Base-by-base conservation (phyloP, 2,329 filamentous ascomycete genomes). In the Thelonectria discophora region DNA sequence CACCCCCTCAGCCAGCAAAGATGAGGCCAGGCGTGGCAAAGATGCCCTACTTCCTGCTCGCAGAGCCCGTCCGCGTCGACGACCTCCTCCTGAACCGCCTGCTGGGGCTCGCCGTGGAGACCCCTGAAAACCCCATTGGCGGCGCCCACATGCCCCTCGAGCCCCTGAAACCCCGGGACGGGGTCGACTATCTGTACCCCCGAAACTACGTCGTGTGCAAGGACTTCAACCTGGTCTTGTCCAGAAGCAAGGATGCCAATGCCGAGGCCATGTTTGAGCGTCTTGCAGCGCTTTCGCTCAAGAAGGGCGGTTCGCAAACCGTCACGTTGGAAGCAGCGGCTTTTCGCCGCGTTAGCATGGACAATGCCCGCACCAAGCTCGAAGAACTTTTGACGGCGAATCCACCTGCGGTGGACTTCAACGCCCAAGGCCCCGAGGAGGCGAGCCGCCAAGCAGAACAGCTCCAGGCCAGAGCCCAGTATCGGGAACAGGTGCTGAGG, bases 321-420 rank as follows among this genome's bases (percentile, higher is more conserved):
- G 47, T n/a, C 10, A 13, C 27, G 13, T 34, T 58, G 15, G 5
- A 6, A 12, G 55, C 40, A 3, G 24, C 18, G 7, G 13, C 13
- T 13, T 58, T 51, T 11, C 55, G 55, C 15, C 55, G 39, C 10
- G n/a, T 58, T 17, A 42, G 32, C n/a, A 57, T 57, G 34, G 20
- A 42, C 13, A 50, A 57, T 57, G 13, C 54, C n/a, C 40, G 7
- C 8, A 15, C 47, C 9, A 46, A 45, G 27, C 43, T 58, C 1
- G 17, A 58, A 18, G 7, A 30, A 13, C 49, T 58, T 12, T 21
- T 58, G 7, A n/a, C 5, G 24, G 9, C 34, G 7, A 30, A 30
- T 30, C 27, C 4, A 30, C 27, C 27, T 30, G 8, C 27, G 8
- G 27, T 30, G 5, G 27, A 7, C 27, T 2, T 8, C 5, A 30